These are phyloP conservation scores for Russula ochroleuca DNA, from an alignment of 768 basidiomycete genomes.

Conservation along the genomic window DNA sequence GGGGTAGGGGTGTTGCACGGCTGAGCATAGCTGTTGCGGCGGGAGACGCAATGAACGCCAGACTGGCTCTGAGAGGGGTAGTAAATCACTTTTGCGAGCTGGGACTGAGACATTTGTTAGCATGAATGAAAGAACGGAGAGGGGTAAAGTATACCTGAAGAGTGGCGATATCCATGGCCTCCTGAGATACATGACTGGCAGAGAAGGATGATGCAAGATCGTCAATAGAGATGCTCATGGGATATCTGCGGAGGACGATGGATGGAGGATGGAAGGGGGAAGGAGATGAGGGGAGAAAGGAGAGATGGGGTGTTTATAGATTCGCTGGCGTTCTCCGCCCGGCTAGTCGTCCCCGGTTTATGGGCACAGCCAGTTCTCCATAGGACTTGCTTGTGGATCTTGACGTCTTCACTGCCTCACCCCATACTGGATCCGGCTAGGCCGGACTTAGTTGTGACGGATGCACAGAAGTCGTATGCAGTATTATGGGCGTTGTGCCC, in stretches of 20 bases:
- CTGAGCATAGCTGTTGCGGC: slow-evolving; percentile 37
- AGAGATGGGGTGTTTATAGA: slow-evolving; percentile 9
- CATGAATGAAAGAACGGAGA: slow-evolving; percentile 24
- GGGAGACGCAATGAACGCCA: slow-evolving; percentile 29
- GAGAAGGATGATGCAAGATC: slow-evolving; percentile 49
- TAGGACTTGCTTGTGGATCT: background rate
- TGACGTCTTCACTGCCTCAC: background rate
- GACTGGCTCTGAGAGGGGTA: slow-evolving; percentile 33
- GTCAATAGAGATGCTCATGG: slow-evolving; percentile 47
- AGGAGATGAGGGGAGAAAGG: background rate
- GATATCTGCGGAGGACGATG: background rate
- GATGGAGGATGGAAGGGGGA: slow-evolving; percentile 7
- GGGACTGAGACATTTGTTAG: slow-evolving; percentile 35
- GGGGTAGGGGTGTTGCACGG: slow-evolving; percentile 42
- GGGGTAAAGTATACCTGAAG: slow-evolving; percentile 41
- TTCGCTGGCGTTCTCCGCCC: background rate
- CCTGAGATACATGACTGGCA: slow-evolving; percentile 49
- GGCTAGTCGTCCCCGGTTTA: background rate
- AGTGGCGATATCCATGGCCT: slow-evolving; percentile 47
- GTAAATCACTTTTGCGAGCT: slow-evolving; percentile 44
- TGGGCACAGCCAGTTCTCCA: background rate
- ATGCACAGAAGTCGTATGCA: background rate
- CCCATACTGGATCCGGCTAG: background rate
- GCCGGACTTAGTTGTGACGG: background rate
- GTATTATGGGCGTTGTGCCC: too few species aligned